These are phyloP conservation scores for Cadophora sp. DNA, from an alignment of 2,329 filamentous ascomycete species.

Conservation along the genomic window DNA sequence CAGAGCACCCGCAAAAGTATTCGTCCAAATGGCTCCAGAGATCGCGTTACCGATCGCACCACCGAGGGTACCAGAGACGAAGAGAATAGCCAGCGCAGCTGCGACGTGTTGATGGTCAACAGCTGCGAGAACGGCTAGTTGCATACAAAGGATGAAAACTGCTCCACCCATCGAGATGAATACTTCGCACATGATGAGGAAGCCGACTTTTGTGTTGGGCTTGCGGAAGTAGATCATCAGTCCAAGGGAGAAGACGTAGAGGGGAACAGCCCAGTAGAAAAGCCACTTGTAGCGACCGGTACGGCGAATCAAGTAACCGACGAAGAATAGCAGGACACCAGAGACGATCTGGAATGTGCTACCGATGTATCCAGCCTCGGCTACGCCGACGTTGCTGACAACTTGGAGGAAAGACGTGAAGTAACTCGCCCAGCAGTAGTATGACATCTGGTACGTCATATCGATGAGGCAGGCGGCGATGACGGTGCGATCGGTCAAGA, in stretches of 20 bases:
- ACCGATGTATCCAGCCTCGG: conserved; percentile 38
- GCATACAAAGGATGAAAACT: conserved; percentile 61
- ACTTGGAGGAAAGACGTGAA: conserved; percentile 65
- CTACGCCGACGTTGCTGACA: conserved; percentile 47
- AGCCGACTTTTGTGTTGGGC: conserved; percentile 56
- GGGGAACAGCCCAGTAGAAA: conserved; percentile 12
- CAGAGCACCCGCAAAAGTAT: conserved; percentile 52
- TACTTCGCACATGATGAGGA: conserved; percentile 65
- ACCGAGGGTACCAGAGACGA: conserved; percentile 62
- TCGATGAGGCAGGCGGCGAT: conserved; percentile 45
- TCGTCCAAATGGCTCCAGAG: conserved; percentile 69
- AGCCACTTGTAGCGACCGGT: conserved; percentile 36
- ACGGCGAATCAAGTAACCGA: conserved; percentile 54
- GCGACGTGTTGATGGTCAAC: conserved; percentile 66
- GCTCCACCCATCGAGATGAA: conserved; percentile 64
- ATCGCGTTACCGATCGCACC: conserved; percentile 65
- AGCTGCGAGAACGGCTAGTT: conserved; percentile 65
- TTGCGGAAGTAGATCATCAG: conserved; percentile 57
- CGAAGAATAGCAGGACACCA: conserved; percentile 59
- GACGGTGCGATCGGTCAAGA: conserved; percentile 36
- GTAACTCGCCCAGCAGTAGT: conserved; percentile 60
- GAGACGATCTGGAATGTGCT: conserved; percentile 59
- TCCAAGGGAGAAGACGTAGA: conserved; percentile 8
- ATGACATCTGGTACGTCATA: conserved; percentile 49
- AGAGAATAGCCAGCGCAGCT: conserved; percentile 65